phyloP scores from a whole-genome alignment of 306 rosid species.

The Echinosophora koreensis region DNA sequence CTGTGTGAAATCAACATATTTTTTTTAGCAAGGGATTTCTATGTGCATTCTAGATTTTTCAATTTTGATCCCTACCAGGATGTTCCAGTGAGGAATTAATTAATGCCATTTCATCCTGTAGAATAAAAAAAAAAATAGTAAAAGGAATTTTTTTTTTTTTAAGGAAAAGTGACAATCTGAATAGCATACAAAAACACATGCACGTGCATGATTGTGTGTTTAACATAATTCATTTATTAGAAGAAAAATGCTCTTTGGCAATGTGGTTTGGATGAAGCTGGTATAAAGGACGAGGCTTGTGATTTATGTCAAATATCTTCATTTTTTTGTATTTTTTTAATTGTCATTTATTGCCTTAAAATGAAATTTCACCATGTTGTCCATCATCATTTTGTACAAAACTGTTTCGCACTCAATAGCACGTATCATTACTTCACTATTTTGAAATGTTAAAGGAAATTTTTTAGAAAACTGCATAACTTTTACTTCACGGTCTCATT shows the following conservation, averaged over 20 bases:
- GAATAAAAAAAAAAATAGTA: neutral
- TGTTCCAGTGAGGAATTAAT: neutral
- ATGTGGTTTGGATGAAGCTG: no score
- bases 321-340: no score
- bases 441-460: conserved; percentile 14
- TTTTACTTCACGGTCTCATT: neutral
- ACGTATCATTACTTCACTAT: neutral
- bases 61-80: neutral
- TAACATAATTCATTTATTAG: neutral
- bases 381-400: no score
- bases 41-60: conserved; percentile 4
- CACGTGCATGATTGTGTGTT: neutral
- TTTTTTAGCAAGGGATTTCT: neutral
- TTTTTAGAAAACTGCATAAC: neutral
- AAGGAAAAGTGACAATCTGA: neutral
- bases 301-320: no score
- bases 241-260: no score
- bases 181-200: no score
- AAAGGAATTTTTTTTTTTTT: no score
- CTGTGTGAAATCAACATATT: neutral
- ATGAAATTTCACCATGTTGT: no score
- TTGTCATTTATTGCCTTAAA: no score
- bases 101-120: neutral
- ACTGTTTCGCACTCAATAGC: no score
- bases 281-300: no score